phyloP scores from a whole-genome alignment of 495 filamentous ascomycete species.

The Alectoria sarmentosa region DNA sequence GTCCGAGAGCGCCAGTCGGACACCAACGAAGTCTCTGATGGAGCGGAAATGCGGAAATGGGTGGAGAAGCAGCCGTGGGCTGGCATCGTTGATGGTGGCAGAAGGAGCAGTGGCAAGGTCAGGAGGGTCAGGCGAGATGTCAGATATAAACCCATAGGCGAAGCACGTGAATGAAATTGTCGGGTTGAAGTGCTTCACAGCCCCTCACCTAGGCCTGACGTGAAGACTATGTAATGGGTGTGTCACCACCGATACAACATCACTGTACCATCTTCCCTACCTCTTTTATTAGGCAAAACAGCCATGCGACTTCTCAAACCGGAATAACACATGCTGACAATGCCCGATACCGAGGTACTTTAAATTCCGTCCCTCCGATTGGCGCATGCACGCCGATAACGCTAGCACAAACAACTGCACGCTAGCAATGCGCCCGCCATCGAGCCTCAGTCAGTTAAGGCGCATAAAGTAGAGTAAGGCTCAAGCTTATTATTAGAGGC shows the following conservation, averaged over 20 bases:
- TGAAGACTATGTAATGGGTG: no score
- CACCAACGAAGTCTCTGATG: slow-evolving; percentile 20
- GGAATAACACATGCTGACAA: slow-evolving; percentile 1
- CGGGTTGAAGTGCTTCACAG: no score
- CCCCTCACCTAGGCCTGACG: no score
- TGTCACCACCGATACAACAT: no score
- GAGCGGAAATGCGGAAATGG: slow-evolving; percentile 16
- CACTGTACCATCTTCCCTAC: no score
- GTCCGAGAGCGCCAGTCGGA: slow-evolving; percentile 9
- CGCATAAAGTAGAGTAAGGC: no score
- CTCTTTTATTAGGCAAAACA: no score
- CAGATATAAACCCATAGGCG: slow-evolving; percentile 9
- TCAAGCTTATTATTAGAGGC: no score
- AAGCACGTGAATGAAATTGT: neutral
- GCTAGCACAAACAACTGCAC: neutral
- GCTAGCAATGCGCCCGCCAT: neutral
- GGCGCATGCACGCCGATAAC: slow-evolving; percentile 13
- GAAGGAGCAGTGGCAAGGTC: slow-evolving; percentile 26
- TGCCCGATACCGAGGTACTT: neutral
- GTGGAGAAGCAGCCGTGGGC: slow-evolving; percentile 29
- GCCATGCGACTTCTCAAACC: no score
- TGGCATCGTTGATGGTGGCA: slow-evolving; percentile 18
- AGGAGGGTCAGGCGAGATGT: slow-evolving; percentile 32
- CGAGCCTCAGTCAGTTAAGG: no score
- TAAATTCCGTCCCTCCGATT: neutral